Percentiles rank a stretch among this genome's conserved stretches.
Evolutionary conservation across 148 eudicot genomes (phyloP).

Genomic region (Rhododendron vialii): DNA sequence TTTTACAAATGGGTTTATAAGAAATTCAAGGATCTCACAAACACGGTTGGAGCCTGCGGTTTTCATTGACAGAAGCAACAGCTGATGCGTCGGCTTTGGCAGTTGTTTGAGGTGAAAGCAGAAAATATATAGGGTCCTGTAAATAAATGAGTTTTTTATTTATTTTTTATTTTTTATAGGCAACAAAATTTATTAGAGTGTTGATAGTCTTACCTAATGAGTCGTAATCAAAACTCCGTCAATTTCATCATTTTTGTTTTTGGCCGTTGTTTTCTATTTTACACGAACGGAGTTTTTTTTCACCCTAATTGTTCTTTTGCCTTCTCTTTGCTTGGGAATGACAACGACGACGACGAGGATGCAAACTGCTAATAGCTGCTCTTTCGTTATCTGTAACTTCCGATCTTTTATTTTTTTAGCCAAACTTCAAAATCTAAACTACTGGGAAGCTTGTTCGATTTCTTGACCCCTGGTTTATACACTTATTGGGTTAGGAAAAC

Average conservation of each 20-base stretch:
- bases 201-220: background rate
- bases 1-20: too few relatives aligned
- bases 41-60: slow-evolving; percentile 3
- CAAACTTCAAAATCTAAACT: too few relatives aligned
- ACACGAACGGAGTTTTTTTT: background rate
- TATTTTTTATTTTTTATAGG: too few relatives aligned
- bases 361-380: too few relatives aligned
- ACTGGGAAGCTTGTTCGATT: too few relatives aligned
- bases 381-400: too few relatives aligned
- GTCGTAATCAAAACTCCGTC: background rate
- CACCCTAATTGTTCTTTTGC: background rate
- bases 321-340: background rate
- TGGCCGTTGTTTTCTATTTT: background rate
- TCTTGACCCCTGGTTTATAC: too few relatives aligned
- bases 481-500: too few relatives aligned
- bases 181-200: background rate
- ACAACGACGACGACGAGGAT: background rate
- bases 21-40: too few relatives aligned
- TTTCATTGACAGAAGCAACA: slow-evolving; percentile 13
- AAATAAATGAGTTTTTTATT: too few relatives aligned
- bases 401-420: too few relatives aligned
- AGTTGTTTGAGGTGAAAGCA: background rate
- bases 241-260: background rate
- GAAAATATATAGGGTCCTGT: background rate
- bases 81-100: slow-evolving; percentile 12